Base-by-base conservation (phyloP, 805 yeast species). In the Kodamaea fukazawae region DNA sequence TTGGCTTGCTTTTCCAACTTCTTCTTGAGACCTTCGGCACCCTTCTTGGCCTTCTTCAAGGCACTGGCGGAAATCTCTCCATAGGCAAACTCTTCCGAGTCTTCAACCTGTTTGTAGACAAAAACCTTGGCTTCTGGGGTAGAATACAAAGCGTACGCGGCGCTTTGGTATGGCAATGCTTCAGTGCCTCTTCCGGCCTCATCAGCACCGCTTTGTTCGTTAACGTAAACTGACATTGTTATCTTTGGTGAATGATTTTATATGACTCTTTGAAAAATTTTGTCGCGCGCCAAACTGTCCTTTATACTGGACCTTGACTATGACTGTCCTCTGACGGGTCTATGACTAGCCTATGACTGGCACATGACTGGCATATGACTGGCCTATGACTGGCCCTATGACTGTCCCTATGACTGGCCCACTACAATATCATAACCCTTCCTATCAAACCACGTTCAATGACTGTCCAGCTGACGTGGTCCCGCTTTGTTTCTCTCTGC, bases 31-130 rank as follows among this genome's bases (percentile, higher is more conserved):
- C 95, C 91, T 25, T 90, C 97, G 42, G 85, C 93, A 44, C 96
- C 97, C 64, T 93, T 93, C 65, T 86, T 87, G 53, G 98, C 97
- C 69, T 91, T 93, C 71, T 93, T 93, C 59, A 91, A 69, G 5
- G 96, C 97, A 38, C 95, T 81, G 4, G 96, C 88, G 12, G 89
- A 73, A 58, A 95, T 90, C 54, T 84, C 91, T 50, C 70, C 76
- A 59, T 76, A 91, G 22, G 65, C 80, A 29, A 74, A 78, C 48
- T 67, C 71, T 29, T 61, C 65, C 6, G 58, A 43, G 36, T 76
- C 84, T 46, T 78, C 87, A 29, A 67, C 68, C 50, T 75, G 75
- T 54, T 81, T 83, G 65, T 71, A 79, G 29, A 83, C 76, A 32
- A 75, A 67, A 28, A 85, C 58, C 54, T 78, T 78, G 44, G 81